Evolutionary conservation across 2,329 filamentous ascomycete species (phyloP), one percentile per base, ranked within the genome.

Genomic region (Thielaviopsis euricoi): DNA sequence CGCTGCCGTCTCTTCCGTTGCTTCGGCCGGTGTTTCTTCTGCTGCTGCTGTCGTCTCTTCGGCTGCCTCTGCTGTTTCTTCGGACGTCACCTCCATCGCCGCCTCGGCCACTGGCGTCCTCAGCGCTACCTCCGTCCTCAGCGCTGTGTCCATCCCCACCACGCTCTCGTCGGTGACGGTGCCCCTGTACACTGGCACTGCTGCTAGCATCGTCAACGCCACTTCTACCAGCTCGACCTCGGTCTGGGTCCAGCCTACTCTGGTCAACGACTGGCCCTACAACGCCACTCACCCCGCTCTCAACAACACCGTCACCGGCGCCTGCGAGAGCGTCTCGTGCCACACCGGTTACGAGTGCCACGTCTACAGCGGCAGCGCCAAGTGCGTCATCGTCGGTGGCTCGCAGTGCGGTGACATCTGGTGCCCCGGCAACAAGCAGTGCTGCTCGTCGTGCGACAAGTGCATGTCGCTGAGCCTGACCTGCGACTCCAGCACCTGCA

Each of bases 281-380:
- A 57, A 50, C 33, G 22, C 6, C 22, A 57, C 29, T 4, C 46
- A 54, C 19, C 58, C 58, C 19, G 51, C 52, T 3, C 9, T 57
- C 2, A 60, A 60, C 58, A 60, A 60, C 58, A 60, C 58, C 25
- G 46, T 55, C 17, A 60, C 55, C 17, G 58, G 58, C 21, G 50
- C 33, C 52, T 60, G 58, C 19, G 51, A 53, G 48, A 29, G 40
- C n/a, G 51, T 60, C 25, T 25, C 40, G 13, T 60, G 58, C 54
- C 58, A 54, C 58, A 57, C 58, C 10, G 58, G 58, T n/a, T 57
- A 52, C 22, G 58, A 60, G 51, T 60, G 58, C 51, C 58, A 60
- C 46, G 52, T 60, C 22, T 60, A 60, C 54, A 25, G 55, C 6
- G 55, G 37, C 10, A 29, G 21, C 4, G 55, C 54, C 29, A 50